Base-by-base conservation (phyloP, 2,329 filamentous ascomycete genomes). In the Neurospora sp. region DNA sequence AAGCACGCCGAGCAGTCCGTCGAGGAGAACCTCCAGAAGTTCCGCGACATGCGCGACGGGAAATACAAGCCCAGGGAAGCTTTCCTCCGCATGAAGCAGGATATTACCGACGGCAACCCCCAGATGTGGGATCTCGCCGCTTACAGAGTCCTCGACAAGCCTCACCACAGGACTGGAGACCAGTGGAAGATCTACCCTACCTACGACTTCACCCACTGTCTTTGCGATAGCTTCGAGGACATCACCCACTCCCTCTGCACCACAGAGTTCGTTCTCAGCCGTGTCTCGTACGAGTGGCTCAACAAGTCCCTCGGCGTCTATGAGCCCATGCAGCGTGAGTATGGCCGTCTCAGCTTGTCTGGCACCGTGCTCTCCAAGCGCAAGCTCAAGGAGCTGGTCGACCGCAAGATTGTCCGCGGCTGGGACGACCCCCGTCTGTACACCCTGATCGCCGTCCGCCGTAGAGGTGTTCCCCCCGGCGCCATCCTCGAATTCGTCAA, bases 101-200 rank as follows among this genome's bases (percentile, higher is more conserved):
- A 93, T 73, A 92, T 92, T 72, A 87, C 88, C 67, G 90, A 91
- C 75, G 90, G 91, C 38, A 97, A 97, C 79, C 93, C 94, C 6
- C 92, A 97, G 80, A 94, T 97, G 92, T 97, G 95, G 95, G 95
- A 98, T 83, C 82, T 97, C 69, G 92, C 92, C 1, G 95, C 95
- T 17, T 98, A 97, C 80, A 89, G 95, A 71, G 90, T 98, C 69
- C 86, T 93, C 72, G 87, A 91, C 76, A 89, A 92, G 57, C 85
- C 89, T 62, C 93, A 97, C 78, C 89, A 92, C 80, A 87, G 92
- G 41, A 97, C 94, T 0, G 92, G 92, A 38, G 83, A 87, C 73
- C 89, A 91, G 77, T 98, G 94, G 93, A 91, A 89, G 80, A 97
- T 97, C 73, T 97, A 97, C 79, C 96, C 96, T 0, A 96, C 95